Evolutionary conservation across 2,329 filamentous ascomycete species (phyloP).

Genomic region (Colletotrichum sp.): DNA sequence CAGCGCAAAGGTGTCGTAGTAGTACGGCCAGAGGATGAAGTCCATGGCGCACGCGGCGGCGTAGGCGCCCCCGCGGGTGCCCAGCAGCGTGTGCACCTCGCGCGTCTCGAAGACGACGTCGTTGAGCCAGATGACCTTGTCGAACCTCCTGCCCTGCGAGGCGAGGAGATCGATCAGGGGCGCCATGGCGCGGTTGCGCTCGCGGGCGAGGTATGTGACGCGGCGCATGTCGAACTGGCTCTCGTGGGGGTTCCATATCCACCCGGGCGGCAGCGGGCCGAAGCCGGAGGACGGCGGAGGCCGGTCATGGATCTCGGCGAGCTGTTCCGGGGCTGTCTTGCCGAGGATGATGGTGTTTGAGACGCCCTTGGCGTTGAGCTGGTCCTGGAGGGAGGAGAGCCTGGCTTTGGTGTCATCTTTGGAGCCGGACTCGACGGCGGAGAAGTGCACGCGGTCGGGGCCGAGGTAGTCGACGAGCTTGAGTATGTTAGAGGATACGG

Average conservation of each 20-base stretch:
- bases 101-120: conserved; percentile 61
- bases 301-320: conserved; percentile 55
- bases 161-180: conserved; percentile 58
- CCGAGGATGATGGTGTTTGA: conserved; percentile 63
- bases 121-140: conserved; percentile 64
- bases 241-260: conserved; percentile 61
- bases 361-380: conserved; percentile 55
- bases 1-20: conserved; percentile 46
- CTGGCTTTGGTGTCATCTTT: conserved; percentile 67
- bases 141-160: conserved; percentile 42
- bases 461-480: conserved; percentile 49
- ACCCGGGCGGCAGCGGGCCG: conserved; percentile 55
- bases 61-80: conserved; percentile 59
- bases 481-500: conserved; percentile 66
- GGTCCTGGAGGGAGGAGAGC: conserved; percentile 14
- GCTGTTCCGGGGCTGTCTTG: conserved; percentile 56
- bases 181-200: conserved; percentile 68
- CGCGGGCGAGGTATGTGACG: conserved; percentile 69
- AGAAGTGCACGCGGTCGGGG: conserved; percentile 59
- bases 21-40: conserved; percentile 55
- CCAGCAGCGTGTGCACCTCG: conserved; percentile 58
- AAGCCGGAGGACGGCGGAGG: conserved; percentile 26
- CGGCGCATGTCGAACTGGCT: conserved; percentile 62
- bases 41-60: conserved; percentile 67
- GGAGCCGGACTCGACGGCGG: conserved; percentile 71